Conservation (phyloP, 148 eudicot species). For the Vaccinium darrowii region DNA sequence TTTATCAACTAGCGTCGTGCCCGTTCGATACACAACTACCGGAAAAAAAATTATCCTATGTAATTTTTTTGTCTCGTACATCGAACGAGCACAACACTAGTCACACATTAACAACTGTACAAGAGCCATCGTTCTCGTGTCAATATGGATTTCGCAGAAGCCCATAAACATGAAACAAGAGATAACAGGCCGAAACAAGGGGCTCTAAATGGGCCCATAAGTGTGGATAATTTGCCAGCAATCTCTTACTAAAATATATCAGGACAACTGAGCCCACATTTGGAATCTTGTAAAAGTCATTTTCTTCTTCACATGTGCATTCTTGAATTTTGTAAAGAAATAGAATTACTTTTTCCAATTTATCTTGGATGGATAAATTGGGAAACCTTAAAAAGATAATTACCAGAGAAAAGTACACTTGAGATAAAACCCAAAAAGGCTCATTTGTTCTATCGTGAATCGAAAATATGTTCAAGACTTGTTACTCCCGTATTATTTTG, state of each 20-base stretch:
- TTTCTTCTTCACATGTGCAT: neutral
- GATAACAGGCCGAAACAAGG: neutral
- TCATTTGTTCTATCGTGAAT: no score
- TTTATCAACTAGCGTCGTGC: no score
- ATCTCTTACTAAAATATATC: neutral
- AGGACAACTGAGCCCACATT: neutral
- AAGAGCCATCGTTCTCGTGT: neutral
- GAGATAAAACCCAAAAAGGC: neutral
- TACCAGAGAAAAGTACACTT: neutral
- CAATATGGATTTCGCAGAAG: neutral
- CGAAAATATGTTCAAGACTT: no score
- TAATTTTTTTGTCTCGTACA: no score
- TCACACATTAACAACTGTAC: neutral
- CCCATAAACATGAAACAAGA: neutral
- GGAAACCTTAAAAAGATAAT: neutral
- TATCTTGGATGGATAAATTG: neutral
- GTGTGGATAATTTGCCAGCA: neutral
- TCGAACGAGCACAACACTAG: no score
- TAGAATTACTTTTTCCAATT: neutral
- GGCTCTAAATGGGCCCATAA: neutral
- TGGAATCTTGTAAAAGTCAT: neutral
- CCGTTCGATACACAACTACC: no score
- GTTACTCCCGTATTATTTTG: no score
- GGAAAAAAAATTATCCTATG: no score
- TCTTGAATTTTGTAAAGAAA: neutral